Evolutionary conservation across 306 rosid genomes (phyloP).

Genomic region (Acacia acuminata): DNA sequence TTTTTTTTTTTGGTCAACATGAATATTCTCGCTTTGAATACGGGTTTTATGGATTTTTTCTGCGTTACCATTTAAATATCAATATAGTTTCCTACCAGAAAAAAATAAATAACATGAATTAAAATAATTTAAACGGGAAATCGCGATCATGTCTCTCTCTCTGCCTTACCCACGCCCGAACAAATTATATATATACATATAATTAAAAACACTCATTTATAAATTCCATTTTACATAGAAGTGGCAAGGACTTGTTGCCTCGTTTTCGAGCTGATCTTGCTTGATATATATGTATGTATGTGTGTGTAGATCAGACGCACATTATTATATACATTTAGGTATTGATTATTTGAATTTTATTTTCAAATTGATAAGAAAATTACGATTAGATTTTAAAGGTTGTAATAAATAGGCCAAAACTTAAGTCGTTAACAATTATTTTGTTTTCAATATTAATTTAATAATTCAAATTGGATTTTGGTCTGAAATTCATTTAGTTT

Average conservation of each 20-base stretch:
- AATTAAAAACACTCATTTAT: background rate
- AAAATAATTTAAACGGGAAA: background rate
- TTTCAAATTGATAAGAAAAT: background rate
- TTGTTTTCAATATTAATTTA: background rate
- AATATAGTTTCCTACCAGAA: background rate
- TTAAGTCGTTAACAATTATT: background rate
- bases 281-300: no score
- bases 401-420: no score
- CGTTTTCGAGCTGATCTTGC: background rate
- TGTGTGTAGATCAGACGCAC: no score
- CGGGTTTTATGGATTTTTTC: conserved; percentile 31
- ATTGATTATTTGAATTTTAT: no score
- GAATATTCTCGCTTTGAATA: conserved; percentile 33
- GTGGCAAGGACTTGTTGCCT: background rate
- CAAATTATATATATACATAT: no score
- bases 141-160: background rate
- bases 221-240: background rate
- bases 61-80: conserved; percentile 1
- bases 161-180: background rate
- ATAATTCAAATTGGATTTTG: background rate
- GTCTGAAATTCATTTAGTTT: background rate
- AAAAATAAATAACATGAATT: background rate
- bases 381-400: background rate
- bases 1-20: background rate
- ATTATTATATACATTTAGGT: background rate